A percentile compares a stretch with the other conserved stretches of the same genome.
Evolutionary conservation across 805 yeast species (phyloP).

Genomic region (Metschnikowia reukaufii): DNA sequence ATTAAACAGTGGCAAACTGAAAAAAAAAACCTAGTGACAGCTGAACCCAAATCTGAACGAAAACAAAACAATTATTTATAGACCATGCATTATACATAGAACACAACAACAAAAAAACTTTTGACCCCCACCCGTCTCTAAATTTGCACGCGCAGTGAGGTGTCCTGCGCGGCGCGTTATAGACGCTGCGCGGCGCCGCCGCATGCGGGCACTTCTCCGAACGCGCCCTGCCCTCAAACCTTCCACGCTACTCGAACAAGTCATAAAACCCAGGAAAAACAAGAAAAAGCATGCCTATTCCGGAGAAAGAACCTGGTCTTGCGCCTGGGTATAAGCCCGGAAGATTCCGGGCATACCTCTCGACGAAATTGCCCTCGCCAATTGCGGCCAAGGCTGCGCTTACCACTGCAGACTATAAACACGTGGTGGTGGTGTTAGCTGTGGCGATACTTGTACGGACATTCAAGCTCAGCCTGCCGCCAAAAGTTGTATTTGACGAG

Average conservation of each 20-base stretch:
- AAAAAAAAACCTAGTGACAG: too few species aligned
- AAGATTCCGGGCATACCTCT: constrained; percentile 27
- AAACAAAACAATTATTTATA: too few species aligned
- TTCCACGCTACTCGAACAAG: too few species aligned
- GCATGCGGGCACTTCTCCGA: neutral
- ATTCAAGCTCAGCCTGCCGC: constrained; percentile 35
- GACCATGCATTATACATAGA: too few species aligned
- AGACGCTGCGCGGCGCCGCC: neutral
- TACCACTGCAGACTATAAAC: constrained; percentile 17
- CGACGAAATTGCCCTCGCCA: constrained; percentile 23
- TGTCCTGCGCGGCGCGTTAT: neutral
- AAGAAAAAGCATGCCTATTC: neutral
- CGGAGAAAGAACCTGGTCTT: constrained; percentile 6
- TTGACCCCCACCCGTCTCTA: neutral
- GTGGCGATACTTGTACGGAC: constrained; percentile 30
- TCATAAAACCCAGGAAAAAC: neutral
- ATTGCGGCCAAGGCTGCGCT: constrained; percentile 16
- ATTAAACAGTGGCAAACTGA: too few species aligned
- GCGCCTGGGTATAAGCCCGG: constrained; percentile 35
- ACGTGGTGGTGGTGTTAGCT: constrained; percentile 12
- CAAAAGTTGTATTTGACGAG: constrained; percentile 50
- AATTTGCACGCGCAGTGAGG: neutral
- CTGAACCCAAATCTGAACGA: too few species aligned
- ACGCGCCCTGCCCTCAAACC: too few species aligned
- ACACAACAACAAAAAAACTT: too few species aligned